These are phyloP conservation scores for Pythium scleroteichum DNA, from an alignment of 352 stramenopile genomes.

Conservation along the genomic window DNA sequence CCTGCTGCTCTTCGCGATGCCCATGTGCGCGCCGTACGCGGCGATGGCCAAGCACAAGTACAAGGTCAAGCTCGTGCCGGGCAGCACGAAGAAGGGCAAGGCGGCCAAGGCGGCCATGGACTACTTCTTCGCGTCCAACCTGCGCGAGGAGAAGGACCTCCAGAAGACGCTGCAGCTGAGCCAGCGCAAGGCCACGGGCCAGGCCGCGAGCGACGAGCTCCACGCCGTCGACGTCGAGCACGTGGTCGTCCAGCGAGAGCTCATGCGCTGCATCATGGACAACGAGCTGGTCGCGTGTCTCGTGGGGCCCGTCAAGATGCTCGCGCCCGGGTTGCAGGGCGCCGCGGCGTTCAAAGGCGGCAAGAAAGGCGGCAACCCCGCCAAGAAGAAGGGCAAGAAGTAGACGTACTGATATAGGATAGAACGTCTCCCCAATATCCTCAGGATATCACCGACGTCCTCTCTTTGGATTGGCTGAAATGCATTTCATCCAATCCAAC, in stretches of 20 bases:
- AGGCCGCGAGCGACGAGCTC: slow-evolving; percentile 14
- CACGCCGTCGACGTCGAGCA: slow-evolving; percentile 60
- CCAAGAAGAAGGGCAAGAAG: slow-evolving; percentile 35
- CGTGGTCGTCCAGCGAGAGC: slow-evolving; percentile 76
- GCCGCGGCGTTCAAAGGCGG: slow-evolving; percentile 23
- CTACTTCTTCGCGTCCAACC: slow-evolving; percentile 71
- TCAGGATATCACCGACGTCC: slow-evolving; percentile 7
- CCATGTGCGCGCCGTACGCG: slow-evolving; percentile 90
- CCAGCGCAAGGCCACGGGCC: slow-evolving; percentile 4
- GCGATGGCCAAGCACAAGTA: slow-evolving; percentile 90
- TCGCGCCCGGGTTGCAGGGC: slow-evolving; percentile 59
- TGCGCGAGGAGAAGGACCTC: slow-evolving; percentile 68
- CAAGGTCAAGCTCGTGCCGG: slow-evolving; percentile 91
- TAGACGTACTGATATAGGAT: slow-evolving; percentile 14
- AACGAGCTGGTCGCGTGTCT: slow-evolving; percentile 90
- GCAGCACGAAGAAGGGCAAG: slow-evolving; percentile 91
- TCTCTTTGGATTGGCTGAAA: slow-evolving; percentile 12
- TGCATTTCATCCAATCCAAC: too few relatives aligned
- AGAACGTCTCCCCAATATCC: too few relatives aligned
- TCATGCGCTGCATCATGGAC: slow-evolving; percentile 89
- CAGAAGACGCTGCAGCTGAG: slow-evolving; percentile 12
- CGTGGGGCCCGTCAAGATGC: slow-evolving; percentile 90
- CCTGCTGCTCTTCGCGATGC: slow-evolving; percentile 87
- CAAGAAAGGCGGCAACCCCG: slow-evolving; percentile 39
- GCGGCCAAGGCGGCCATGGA: slow-evolving; percentile 87